These are phyloP conservation scores for Penicillium canariense DNA, from an alignment of 495 filamentous ascomycete species.

Conservation along the genomic window DNA sequence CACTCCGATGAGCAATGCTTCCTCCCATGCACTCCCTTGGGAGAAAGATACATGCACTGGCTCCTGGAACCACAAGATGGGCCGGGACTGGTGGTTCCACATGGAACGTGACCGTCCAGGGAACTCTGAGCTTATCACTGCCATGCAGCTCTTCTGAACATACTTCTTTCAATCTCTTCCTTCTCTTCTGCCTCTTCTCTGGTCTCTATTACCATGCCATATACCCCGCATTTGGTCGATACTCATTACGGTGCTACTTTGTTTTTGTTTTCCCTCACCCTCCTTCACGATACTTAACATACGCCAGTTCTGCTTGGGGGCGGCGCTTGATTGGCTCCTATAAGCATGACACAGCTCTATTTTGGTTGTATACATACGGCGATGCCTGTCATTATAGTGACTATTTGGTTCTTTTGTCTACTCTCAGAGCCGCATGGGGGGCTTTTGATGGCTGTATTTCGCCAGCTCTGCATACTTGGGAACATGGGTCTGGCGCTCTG, in stretches of 20 bases:
- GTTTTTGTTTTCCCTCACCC: constrained; percentile 13
- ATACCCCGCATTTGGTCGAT: constrained; percentile 30
- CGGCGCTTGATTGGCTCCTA: constrained; percentile 8
- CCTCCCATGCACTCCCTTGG: constrained; percentile 37
- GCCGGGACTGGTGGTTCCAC: constrained; percentile 52
- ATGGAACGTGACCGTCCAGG: constrained; percentile 48
- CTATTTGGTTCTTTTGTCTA: neutral
- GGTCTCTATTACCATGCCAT: constrained; percentile 22
- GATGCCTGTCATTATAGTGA: neutral
- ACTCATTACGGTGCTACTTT: constrained; percentile 13
- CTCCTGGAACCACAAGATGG: constrained; percentile 47
- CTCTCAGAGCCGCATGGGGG: no score
- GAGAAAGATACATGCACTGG: constrained; percentile 48
- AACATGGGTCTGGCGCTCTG: neutral
- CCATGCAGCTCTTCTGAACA: constrained; percentile 40
- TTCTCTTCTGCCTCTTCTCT: constrained; percentile 1
- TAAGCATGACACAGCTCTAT: constrained; percentile 11
- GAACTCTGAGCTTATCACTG: constrained; percentile 38
- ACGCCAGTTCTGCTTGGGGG: neutral
- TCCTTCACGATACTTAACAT: constrained; percentile 9
- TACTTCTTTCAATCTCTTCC: neutral
- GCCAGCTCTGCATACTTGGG: neutral
- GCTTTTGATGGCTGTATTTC: neutral
- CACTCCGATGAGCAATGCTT: constrained; percentile 33
- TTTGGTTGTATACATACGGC: neutral